phyloP scores from a whole-genome alignment of 78 protist species.

The Dictyostelium intermedium region DNA sequence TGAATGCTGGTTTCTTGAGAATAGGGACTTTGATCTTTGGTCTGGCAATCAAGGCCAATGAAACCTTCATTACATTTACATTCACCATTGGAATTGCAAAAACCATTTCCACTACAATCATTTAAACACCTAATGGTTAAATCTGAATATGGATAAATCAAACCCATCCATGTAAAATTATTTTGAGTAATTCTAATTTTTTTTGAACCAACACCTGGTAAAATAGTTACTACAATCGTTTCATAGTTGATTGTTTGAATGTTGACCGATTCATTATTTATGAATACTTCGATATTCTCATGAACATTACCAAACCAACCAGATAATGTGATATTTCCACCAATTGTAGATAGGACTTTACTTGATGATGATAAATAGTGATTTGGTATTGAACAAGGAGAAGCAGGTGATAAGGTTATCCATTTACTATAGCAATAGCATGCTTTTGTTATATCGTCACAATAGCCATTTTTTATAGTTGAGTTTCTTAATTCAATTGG shows the following conservation, averaged over 20 bases:
- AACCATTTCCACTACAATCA: not conserved
- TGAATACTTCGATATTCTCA: not conserved
- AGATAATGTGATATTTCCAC: not conserved
- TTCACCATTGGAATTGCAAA: not conserved
- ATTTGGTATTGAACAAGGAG: not conserved
- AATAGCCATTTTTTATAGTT: not conserved
- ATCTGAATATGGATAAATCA: not conserved
- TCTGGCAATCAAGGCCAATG: not conserved
- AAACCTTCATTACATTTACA: not conserved
- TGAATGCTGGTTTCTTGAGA: not conserved
- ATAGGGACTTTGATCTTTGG: not conserved
- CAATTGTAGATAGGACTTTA: not conserved
- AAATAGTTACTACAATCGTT: not conserved
- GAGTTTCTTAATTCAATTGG: not conserved
- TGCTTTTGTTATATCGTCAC: not conserved
- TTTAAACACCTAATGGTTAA: not conserved
- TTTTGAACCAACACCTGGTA: not conserved
- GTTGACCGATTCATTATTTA: not conserved
- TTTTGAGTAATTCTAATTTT: not conserved
- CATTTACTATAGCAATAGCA: not conserved
- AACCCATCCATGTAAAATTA: not conserved
- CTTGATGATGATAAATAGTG: not conserved
- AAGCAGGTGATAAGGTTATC: no score
- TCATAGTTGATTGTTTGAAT: not conserved
- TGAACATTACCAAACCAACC: not conserved